Conservation (phyloP, 2,329 filamentous ascomycete species). For the Bertia moriformis region DNA sequence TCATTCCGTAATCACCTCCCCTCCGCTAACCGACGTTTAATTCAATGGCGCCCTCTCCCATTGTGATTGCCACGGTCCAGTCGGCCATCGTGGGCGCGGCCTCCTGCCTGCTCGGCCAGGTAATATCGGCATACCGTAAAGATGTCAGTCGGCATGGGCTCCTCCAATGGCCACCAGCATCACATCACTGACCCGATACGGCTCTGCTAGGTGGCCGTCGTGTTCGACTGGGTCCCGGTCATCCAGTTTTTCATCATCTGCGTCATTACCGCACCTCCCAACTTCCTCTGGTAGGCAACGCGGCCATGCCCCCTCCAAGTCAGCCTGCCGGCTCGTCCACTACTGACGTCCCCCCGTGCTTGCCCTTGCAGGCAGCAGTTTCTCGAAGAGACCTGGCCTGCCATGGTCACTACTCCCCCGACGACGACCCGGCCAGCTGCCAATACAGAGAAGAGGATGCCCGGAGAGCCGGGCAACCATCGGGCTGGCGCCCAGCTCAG, state of each 20-base stretch:
- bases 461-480: constrained; percentile 18
- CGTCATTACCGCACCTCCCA: constrained; percentile 62
- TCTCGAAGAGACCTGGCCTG: constrained; percentile 63
- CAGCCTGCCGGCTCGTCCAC: no score
- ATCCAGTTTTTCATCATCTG: constrained; percentile 67
- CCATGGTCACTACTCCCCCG: constrained; percentile 36
- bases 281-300: constrained; percentile 64
- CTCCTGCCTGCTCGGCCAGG: constrained; percentile 63
- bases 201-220: no score
- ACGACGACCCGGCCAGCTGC: constrained; percentile 16
- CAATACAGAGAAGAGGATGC: constrained; percentile 2
- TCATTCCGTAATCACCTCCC: no score
- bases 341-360: no score
- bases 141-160: constrained; percentile 39
- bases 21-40: no score
- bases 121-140: constrained; percentile 44
- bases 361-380: constrained; percentile 58
- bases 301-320: no score
- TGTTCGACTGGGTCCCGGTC: constrained; percentile 55
- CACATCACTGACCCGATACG: no score
- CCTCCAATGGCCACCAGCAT: no score
- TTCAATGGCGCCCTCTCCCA: constrained; percentile 22
- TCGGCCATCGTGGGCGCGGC: constrained; percentile 47
- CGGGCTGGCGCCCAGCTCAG: no score
- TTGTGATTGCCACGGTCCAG: constrained; percentile 49